Base-by-base conservation (phyloP, 2,329 filamentous ascomycete genomes). In the Aspergillus pseudoterreus region DNA sequence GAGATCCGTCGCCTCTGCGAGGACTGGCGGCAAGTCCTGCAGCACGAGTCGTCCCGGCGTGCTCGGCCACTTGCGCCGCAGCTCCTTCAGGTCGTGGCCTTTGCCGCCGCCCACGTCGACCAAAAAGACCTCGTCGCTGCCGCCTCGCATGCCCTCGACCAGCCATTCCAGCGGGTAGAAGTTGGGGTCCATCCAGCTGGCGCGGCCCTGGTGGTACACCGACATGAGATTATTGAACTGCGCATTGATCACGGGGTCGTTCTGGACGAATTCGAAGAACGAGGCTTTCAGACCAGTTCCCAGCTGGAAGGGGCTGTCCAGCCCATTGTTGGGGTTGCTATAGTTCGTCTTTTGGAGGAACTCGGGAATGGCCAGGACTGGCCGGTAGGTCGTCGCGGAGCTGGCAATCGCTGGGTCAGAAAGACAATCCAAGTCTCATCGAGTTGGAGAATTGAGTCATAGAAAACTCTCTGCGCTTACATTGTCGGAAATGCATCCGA, bases 11-110 rank as follows among this genome's bases (percentile, higher is more conserved):
- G n/a, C 33, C 24, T 57, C 54, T 14, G 62, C 59, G 15, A 66
- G 52, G 41, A 80, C 73, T 2, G 66, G 60, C 0, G 72, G 68
- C 5, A 76, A 63, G 53, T 82, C 80, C 56, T 82, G 77, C 0
- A 82, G 63, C 1, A 82, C 60, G 2, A 81, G 59, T 4, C 69
- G 64, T 1, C 78, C 78, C 0, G 71, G 69, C 0, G 65, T 59
- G 0, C 68, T 46, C 0, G 74, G 70, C 53, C 71, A 70, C 44
- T 72, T 70, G 0, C 57, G 54, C 2, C 47, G 64, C 50, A 78
- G 71, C 36, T 72, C 64, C 2, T 57, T 55, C 4, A 75, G 50
- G 53, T 77, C 70, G 51, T 77, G 72, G 5, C 76, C 74, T 0
- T 69, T 45, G 30, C 66, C 64, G 3, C 75, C 76, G 8, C 73